These are phyloP conservation scores for Diplosphaera chodatii DNA, from an alignment of 139 green algal genomes.

Conservation along the genomic window DNA sequence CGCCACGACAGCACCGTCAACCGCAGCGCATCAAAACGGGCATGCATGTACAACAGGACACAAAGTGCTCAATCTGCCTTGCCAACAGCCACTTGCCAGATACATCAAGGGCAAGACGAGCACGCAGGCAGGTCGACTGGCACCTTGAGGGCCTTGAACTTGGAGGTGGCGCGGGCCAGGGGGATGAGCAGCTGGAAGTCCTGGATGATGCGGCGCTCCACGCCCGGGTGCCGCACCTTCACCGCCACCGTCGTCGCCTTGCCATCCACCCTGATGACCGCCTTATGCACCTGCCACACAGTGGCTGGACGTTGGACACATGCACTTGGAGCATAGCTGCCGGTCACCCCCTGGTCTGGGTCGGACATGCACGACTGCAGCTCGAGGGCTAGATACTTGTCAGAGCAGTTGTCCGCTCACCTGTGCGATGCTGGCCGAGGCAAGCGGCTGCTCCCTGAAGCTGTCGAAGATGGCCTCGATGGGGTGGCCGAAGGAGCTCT, in stretches of 20 bases:
- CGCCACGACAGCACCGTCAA: too few relatives aligned
- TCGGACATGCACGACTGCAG: too few relatives aligned
- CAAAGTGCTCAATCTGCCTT: too few relatives aligned
- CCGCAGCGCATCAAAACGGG: too few relatives aligned
- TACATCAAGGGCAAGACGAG: too few relatives aligned
- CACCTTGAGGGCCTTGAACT: background rate
- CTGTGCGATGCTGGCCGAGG: conserved; percentile 92
- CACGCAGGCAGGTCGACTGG: too few relatives aligned
- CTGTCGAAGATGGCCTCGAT: conserved; percentile 75
- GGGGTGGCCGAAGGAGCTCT: conserved; percentile 62
- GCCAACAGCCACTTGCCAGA: too few relatives aligned
- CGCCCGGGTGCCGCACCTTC: conserved; percentile 88
- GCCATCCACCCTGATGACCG: conserved; percentile 32
- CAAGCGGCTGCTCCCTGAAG: conserved; percentile 80
- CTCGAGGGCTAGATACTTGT: too few relatives aligned
- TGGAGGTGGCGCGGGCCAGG: conserved; percentile 29
- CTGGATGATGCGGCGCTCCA: conserved; percentile 62
- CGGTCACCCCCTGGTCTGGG: too few relatives aligned
- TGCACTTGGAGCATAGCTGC: too few relatives aligned
- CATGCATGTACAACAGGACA: too few relatives aligned
- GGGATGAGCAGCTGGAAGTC: conserved; percentile 87
- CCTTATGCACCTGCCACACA: conserved; percentile 64
- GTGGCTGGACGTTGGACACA: too few relatives aligned
- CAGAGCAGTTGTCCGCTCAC: conserved; percentile 17
- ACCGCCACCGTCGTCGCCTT: conserved; percentile 45